Conservation (phyloP, 202 grass and related monocot genomes). For the Carex sylvatica region DNA sequence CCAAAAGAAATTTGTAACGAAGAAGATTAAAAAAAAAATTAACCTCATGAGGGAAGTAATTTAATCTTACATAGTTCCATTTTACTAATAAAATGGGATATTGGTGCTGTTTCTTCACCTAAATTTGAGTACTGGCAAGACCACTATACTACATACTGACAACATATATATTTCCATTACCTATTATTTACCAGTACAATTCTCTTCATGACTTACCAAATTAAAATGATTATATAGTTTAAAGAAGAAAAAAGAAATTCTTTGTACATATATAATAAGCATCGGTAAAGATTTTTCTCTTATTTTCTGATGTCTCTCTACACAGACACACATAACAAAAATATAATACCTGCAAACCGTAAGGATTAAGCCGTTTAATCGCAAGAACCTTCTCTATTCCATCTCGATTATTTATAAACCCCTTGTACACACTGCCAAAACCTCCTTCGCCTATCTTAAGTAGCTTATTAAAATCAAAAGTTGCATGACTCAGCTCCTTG, state of each 20-base stretch:
- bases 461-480: constrained; percentile 44
- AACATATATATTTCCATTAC: neutral
- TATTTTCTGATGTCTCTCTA: neutral
- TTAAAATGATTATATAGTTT: neutral
- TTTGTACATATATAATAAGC: neutral
- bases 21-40: neutral
- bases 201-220: neutral
- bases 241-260: neutral
- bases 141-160: too few relatives aligned
- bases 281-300: neutral
- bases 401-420: constrained; percentile 32
- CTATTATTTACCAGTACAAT: neutral
- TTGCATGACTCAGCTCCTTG: constrained; percentile 43
- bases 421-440: constrained; percentile 52
- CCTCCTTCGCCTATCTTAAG: constrained; percentile 56
- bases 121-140: neutral
- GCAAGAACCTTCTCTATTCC: constrained; percentile 28
- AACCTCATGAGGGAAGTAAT: neutral
- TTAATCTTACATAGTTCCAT: neutral
- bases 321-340: neutral
- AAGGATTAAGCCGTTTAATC: constrained; percentile 48
- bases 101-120: neutral
- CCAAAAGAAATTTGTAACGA: neutral
- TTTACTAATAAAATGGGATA: neutral
- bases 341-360: constrained; percentile 36